Evolutionary conservation across 768 basidiomycete genomes (phyloP), one percentile per base, ranked within the genome.

Genomic region (Termitomyces eurrhizus): DNA sequence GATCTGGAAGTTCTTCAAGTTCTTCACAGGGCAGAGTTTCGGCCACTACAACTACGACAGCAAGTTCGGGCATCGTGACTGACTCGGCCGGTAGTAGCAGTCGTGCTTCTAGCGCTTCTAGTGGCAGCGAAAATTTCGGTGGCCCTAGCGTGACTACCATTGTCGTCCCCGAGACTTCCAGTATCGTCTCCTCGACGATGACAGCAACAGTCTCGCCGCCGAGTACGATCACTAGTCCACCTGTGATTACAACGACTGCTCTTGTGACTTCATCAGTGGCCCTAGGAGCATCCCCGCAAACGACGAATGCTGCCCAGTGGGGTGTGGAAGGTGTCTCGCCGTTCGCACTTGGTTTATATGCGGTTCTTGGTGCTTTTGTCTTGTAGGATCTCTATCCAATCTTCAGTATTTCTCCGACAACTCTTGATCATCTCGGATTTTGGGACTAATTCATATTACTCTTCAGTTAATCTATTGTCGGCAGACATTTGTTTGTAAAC

Each of bases 1-100:
- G 61, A 26, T 46, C 52, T 0, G 64, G 64, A 7, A 50, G 57
- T 42, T n/a, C 49, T 16, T 24, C 39, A 41, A 42, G 41, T n/a
- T 42, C 45, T 9, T 7, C 33, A 4, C 49, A 54, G 8, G 53
- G 24, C 26, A 35, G 44, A 8, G 44, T 21, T 26, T 32, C 24
- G 13, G 55, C 32, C 21, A 29, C 58, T 18, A 55, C 59, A 7
- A 48, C 52, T 0, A 51, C 59, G 32, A 9, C 32, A 12, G 24
- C 35, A 37, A 56, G 21, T n/a, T 52, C 32, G 13, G 39, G 41
- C n/a, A 13, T 37, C n/a, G 53, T 36, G 2, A 52, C 50, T 36
- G 44, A 29, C 16, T 44, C 41, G 7, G 36, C 32, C 33, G 14
- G 37, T 16, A 52, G 41, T 29, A 52, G n/a, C 18, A 35, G 24